A percentile compares a stretch with the other conserved stretches of the same genome.
Evolutionary conservation across 257 asterid species (phyloP).

Genomic region (Capsicum chinense): DNA sequence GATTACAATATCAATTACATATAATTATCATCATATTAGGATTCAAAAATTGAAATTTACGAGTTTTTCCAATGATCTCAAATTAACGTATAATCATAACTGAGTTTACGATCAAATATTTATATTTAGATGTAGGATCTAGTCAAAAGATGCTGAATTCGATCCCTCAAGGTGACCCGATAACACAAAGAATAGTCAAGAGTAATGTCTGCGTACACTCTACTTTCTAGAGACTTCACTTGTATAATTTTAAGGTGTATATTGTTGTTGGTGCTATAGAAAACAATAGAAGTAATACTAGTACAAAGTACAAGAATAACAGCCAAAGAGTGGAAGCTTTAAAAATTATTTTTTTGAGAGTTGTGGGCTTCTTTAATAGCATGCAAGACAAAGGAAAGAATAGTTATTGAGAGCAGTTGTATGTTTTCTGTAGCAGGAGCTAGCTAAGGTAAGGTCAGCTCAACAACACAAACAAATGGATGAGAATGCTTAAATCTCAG

Average conservation of each 20-base stretch:
- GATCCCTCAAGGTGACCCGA: not conserved
- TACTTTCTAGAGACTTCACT: no score
- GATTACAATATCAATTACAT: not conserved
- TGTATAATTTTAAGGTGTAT: no score
- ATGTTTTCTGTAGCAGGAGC: not conserved
- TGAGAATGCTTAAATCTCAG: conserved; percentile 27
- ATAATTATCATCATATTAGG: not conserved
- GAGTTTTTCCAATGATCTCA: not conserved
- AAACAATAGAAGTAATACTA: not conserved
- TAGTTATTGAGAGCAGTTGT: conserved; percentile 41
- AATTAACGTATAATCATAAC: not conserved
- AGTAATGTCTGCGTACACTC: no score
- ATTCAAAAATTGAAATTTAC: not conserved
- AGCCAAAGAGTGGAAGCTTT: conserved; percentile 45
- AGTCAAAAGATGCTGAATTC: not conserved
- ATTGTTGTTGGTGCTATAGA: no score
- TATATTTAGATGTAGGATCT: not conserved
- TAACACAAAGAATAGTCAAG: not conserved
- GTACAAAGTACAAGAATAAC: not conserved
- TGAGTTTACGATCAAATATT: not conserved
- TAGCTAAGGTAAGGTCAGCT: not conserved
- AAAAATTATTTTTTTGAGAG: conserved; percentile 4
- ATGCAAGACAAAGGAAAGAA: conserved; percentile 55
- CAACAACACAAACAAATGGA: not conserved
- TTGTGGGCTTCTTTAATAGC: conserved; percentile 36